phyloP scores from a whole-genome alignment of 2,329 filamentous ascomycete genomes.

The Fusarium sp. region DNA sequence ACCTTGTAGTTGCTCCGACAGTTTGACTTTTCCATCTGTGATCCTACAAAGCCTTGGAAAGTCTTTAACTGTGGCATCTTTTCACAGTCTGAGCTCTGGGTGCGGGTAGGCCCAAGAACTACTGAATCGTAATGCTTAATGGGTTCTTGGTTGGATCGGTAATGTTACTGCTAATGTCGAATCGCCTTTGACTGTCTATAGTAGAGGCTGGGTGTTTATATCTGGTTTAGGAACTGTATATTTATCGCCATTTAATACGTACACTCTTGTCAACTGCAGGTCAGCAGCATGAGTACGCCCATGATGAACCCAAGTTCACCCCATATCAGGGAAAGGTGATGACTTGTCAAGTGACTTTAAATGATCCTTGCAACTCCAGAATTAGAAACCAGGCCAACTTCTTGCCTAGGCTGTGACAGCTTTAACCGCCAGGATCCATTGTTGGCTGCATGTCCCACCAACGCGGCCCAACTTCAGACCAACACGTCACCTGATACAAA shows the following conservation, averaged over 20 bases:
- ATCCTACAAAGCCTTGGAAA: constrained; percentile 46
- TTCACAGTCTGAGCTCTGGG: constrained; percentile 45
- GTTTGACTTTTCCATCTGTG: constrained; percentile 45
- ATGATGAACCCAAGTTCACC: not conserved
- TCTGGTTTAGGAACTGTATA: not conserved
- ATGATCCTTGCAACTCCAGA: not conserved
- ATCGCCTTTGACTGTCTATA: not conserved
- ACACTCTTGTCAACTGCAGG: not conserved
- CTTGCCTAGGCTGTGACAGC: not conserved
- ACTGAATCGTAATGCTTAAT: not conserved
- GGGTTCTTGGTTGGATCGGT: not conserved
- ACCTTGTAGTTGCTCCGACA: constrained; percentile 42
- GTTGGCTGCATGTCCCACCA: not conserved
- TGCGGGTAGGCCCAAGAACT: constrained; percentile 15
- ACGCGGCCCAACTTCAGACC: not conserved
- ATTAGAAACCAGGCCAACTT: not conserved
- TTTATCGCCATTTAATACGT: not conserved
- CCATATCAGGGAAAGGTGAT: not conserved
- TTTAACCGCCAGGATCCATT: not conserved
- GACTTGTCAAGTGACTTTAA: not conserved
- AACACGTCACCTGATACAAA: not conserved
- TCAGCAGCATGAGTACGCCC: not conserved
- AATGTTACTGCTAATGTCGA: not conserved
- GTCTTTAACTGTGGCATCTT: constrained; percentile 46
- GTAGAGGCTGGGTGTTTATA: not conserved